Conservation (phyloP, 2,329 filamentous ascomycete genomes). For the Verticillium tricorpus region DNA sequence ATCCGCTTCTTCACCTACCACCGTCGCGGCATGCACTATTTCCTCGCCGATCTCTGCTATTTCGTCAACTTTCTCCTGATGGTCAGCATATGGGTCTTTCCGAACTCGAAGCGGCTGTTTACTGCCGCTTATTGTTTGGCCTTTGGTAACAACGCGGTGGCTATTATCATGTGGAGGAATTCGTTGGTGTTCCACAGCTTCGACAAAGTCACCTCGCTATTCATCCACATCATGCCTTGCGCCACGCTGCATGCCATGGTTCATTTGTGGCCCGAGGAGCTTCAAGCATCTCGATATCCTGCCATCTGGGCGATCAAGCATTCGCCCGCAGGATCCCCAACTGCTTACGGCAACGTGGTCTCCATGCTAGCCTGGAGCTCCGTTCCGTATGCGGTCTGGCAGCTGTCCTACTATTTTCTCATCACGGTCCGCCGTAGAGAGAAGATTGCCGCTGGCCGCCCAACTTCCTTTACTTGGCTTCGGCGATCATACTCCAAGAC, state of each 20-base stretch:
- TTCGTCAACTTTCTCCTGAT: constrained; percentile 89
- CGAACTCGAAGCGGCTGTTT: constrained; percentile 83
- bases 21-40: constrained; percentile 91
- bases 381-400: constrained; percentile 89
- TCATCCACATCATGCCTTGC: constrained; percentile 99
- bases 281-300: constrained; percentile 70
- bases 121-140: constrained; percentile 89
- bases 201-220: constrained; percentile 97
- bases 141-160: constrained; percentile 94
- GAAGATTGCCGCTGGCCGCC: constrained; percentile 91
- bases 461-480: constrained; percentile 97
- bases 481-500: constrained; percentile 85
- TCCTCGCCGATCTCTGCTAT: constrained; percentile 94
- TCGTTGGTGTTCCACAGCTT: constrained; percentile 97
- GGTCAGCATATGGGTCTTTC: constrained; percentile 85
- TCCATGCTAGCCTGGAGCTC: constrained; percentile 95
- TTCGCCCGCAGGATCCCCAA: constrained; percentile 63
- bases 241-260: constrained; percentile 89
- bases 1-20: constrained; percentile 91
- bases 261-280: constrained; percentile 66
- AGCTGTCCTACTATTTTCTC: constrained; percentile 86
- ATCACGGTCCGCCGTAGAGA: constrained; percentile 93
- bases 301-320: constrained; percentile 79
- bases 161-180: constrained; percentile 99
- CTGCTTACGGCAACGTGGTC: constrained; percentile 70